Base-by-base conservation (phyloP, 2,329 filamentous ascomycete species). In the Juglanconis juglandina region DNA sequence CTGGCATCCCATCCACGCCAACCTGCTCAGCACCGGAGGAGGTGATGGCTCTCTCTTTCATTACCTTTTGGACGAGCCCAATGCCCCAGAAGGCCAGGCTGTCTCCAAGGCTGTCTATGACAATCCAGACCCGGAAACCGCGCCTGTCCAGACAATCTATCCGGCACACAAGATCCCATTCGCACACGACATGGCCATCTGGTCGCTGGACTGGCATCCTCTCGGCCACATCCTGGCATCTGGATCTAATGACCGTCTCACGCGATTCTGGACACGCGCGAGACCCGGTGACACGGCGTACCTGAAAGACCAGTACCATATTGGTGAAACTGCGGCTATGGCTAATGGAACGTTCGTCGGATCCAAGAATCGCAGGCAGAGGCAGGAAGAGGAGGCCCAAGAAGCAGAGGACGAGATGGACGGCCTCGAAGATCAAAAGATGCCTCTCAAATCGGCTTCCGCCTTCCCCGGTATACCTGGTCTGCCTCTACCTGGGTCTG, bases 121-220 rank as follows among this genome's bases (percentile, higher is more conserved):
- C 72, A 89, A 85, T 64, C 81, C 89, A 1, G 92, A 96, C 68
- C 91, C 92, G 5, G 76, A 85, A 32, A 91, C 89, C 53, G 89
- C 91, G 0, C 88, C 92, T 0, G 87, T 92, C 0, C 94, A 97
- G 73, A 90, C 92, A n/a, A 91, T 99, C 63, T 91, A 91, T 71
- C 95, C 95, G 1, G 92, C 92, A 3, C 94, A 98, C 77, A 89
- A 87, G 69, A 77, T 97, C 37, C 86, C 90, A 7, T 94, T 88
- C 70, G 95, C 95, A 0, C 95, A 99, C 73, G 91, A 96, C 67
- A 96, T 93, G 72, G 92, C 92, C 17, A 95, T 99, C 65, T 99
- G 95, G 95, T 96, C 93, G 17, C 83, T 99, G 53, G 93, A 97
- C 77, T 99, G 95, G 93, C 95, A 99, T 72, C 95, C 95, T 0